Evolutionary conservation across 257 asterid species (phyloP).

Genomic region (Galeopsis tetrahit): DNA sequence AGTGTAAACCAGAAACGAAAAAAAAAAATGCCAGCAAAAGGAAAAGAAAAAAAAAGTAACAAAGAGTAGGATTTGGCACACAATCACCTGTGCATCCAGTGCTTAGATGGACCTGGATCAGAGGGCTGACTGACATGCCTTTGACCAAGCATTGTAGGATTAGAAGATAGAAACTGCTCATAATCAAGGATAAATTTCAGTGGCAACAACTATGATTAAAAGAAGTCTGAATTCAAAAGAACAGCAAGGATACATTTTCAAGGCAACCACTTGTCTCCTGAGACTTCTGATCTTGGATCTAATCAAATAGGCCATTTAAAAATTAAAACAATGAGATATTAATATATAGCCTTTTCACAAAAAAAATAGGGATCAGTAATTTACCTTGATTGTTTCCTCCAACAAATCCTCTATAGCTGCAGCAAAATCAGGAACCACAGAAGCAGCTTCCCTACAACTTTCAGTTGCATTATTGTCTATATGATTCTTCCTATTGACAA

Average conservation of each 20-base stretch:
- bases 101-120: slow-evolving; percentile 60
- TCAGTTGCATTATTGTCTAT: slow-evolving; percentile 43
- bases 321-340: slow-evolving; percentile 39
- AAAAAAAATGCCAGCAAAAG: not conserved
- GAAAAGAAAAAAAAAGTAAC: not conserved
- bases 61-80: slow-evolving; percentile 20
- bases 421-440: slow-evolving; percentile 81
- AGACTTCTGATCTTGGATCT: slow-evolving; percentile 80
- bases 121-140: slow-evolving; percentile 53
- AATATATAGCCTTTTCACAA: slow-evolving; percentile 29
- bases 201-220: slow-evolving; percentile 24
- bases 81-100: slow-evolving; percentile 73
- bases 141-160: slow-evolving; percentile 64
- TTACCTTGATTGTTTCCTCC: slow-evolving; percentile 93
- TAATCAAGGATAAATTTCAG: slow-evolving; percentile 50
- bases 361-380: slow-evolving; percentile 29
- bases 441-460: slow-evolving; percentile 46
- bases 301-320: slow-evolving; percentile 39
- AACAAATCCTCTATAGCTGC: slow-evolving; percentile 88
- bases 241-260: slow-evolving; percentile 67
- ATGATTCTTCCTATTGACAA: slow-evolving; percentile 35
- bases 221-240: slow-evolving; percentile 24
- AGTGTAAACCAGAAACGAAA: slow-evolving; percentile 23
- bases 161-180: slow-evolving; percentile 67
- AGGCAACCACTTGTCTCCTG: slow-evolving; percentile 61